Base-by-base conservation (phyloP, 176 grass and related monocot species). In the Phoenix roebelenii region DNA sequence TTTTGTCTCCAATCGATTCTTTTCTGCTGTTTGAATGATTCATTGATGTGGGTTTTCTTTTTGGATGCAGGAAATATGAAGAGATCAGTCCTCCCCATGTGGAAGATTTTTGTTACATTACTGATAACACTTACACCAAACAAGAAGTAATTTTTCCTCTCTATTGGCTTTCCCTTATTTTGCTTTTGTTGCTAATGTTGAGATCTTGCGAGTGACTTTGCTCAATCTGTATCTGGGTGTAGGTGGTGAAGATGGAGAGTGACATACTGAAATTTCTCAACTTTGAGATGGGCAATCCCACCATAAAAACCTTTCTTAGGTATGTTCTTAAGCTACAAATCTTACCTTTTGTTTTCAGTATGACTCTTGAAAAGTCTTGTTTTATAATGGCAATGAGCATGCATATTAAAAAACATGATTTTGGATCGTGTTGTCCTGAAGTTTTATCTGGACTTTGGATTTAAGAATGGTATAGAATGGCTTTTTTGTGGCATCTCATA, bases 191-290 rank as follows among this genome's bases (percentile, higher is more conserved):
- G 7, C 35, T 44, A 14, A 9, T 12, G 35, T 44, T 44, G 10
- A 44, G 35, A 44, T 44, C 35, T 44, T 44, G 10, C 2, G 35
- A 44, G 7, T 44, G 35, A 44, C 35, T 12, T 44, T 44, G 35
- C 35, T 44, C 0, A 12, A 44, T 54, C 7, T 30, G 4, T 32
- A 32, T 52, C 7, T 19, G 30, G 24, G 25, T 60, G 6, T 62
- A 88, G 85, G 57, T 89, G 44, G 73, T 84, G n/a, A 59, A 77
- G 61, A 84, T 89, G 85, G 80, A 89, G 77, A 66, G 51, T 44
- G 50, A 77, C 20, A 61, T 84, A 51, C 60, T 89, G 3, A 80
- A 74, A 26, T 59, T 57, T 74, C 70, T 89, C 20, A 67, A 67
- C 20, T 81, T 77, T 80, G 25, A 75, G 23, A 5, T 80, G 22